phyloP scores from a whole-genome alignment of 768 basidiomycete genomes.

The Phanerochaete sordida region DNA sequence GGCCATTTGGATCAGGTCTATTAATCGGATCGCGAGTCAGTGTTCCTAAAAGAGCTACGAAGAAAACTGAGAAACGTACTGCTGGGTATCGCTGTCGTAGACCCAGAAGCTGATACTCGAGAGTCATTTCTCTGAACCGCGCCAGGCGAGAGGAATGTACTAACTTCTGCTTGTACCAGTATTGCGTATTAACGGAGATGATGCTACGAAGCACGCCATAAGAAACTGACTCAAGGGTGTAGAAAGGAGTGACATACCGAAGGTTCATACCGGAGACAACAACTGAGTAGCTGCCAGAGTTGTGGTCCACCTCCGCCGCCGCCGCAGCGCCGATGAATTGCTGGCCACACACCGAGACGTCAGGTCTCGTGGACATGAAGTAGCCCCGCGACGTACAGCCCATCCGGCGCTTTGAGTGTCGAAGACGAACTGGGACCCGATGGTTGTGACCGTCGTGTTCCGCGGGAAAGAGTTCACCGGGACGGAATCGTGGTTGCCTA shows the following conservation, averaged over 20 bases:
- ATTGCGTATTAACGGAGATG: constrained; percentile 57
- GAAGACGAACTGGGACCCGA: constrained; percentile 52
- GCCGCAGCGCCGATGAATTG: constrained; percentile 44
- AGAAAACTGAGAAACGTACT: constrained; percentile 30
- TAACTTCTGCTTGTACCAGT: constrained; percentile 60
- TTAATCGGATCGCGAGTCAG: neutral
- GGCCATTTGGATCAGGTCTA: constrained; percentile 57
- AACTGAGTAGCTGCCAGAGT: constrained; percentile 53
- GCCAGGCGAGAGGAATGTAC: neutral
- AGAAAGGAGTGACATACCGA: constrained; percentile 26
- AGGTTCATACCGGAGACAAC: constrained; percentile 47
- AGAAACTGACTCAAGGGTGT: neutral
- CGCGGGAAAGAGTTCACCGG: constrained; percentile 60
- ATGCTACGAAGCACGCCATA: constrained; percentile 34
- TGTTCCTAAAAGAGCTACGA: neutral
- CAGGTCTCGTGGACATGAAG: neutral
- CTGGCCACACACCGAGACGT: no score
- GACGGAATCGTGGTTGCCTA: constrained; percentile 48
- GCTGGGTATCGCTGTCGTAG: constrained; percentile 46
- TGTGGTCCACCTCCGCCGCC: constrained; percentile 39
- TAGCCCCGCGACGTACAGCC: constrained; percentile 33
- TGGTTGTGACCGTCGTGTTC: constrained; percentile 33
- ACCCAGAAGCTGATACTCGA: constrained; percentile 54
- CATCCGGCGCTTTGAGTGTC: constrained; percentile 48
- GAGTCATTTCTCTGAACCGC: neutral